Conservation (phyloP, 2,329 filamentous ascomycete genomes). For the Cordyceps pruinosa region DNA sequence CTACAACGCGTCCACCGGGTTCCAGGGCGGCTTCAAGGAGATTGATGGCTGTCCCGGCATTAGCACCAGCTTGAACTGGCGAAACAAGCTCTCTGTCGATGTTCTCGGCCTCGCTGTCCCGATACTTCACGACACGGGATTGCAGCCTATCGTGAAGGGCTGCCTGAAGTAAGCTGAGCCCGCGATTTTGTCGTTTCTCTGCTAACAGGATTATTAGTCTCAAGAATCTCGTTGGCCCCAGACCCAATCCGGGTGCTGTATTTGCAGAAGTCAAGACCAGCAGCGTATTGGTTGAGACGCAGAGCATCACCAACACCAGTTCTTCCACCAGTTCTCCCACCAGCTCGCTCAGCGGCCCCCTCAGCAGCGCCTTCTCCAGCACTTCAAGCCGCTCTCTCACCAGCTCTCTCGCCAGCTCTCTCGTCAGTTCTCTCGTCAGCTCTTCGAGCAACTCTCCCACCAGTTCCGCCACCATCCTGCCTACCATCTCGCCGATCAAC, state of each 20-base stretch:
- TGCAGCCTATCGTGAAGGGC: slow-evolving; percentile 15
- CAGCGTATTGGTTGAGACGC: not conserved
- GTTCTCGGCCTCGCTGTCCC: slow-evolving; percentile 13
- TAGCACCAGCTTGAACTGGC: slow-evolving; percentile 22
- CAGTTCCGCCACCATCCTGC: not conserved
- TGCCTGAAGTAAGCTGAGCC: slow-evolving; percentile 20
- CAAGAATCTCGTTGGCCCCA: not conserved
- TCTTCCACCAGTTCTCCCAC: not conserved
- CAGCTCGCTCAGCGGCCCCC: not conserved
- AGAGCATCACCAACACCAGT: not conserved
- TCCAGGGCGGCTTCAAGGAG: slow-evolving; percentile 17
- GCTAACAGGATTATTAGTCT: not conserved
- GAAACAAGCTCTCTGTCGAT: slow-evolving; percentile 21
- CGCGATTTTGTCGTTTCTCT: not conserved
- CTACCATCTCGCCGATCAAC: not conserved
- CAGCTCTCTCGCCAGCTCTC: not conserved
- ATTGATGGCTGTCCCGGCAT: slow-evolving; percentile 22
- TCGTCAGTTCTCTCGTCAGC: not conserved
- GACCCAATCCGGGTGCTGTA: not conserved
- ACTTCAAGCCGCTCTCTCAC: not conserved
- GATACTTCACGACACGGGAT: slow-evolving; percentile 19
- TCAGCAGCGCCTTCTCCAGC: not conserved
- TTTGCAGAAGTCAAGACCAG: not conserved
- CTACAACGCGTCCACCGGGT: slow-evolving; percentile 5
- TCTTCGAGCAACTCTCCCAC: not conserved